phyloP scores from a whole-genome alignment of 116 monocot genomes.

The Iris pallida region DNA sequence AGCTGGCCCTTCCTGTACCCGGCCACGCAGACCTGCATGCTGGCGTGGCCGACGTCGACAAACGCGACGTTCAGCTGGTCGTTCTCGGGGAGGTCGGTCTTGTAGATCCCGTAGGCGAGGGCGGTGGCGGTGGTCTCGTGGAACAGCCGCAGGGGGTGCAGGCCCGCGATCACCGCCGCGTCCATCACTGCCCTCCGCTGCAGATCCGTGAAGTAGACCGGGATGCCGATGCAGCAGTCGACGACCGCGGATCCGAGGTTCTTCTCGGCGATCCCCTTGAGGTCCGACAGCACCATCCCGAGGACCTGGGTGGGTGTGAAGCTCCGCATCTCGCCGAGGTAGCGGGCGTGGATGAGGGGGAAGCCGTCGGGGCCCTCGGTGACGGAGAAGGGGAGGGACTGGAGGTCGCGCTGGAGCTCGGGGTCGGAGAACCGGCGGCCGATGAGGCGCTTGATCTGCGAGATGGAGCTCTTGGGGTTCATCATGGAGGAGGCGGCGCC shows the following conservation, averaged over 20 bases:
- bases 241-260: constrained; percentile 59
- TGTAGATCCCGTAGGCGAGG: constrained; percentile 84
- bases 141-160: constrained; percentile 63
- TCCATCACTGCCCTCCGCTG: constrained; percentile 71
- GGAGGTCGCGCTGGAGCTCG: constrained; percentile 59
- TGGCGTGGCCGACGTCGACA: constrained; percentile 83
- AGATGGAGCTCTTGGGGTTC: constrained; percentile 74
- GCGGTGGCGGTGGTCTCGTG: constrained; percentile 85
- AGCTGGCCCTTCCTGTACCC: constrained; percentile 76
- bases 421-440: constrained; percentile 69
- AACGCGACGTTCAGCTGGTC: constrained; percentile 71
- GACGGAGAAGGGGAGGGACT: constrained; percentile 44
- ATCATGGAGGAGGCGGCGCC: constrained; percentile 65
- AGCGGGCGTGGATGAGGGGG: constrained; percentile 58
- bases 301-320: constrained; percentile 80
- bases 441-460: constrained; percentile 73
- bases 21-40: constrained; percentile 83
- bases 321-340: constrained; percentile 48
- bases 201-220: constrained; percentile 76
- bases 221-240: constrained; percentile 89
- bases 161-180: constrained; percentile 66
- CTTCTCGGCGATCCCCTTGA: constrained; percentile 82
- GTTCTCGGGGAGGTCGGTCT: constrained; percentile 76
- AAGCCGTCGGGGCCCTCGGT: constrained; percentile 63
- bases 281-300: constrained; percentile 61